Evolutionary conservation across 2,329 filamentous ascomycete species (phyloP).

Genomic region (Xylariomycetidae sp.): DNA sequence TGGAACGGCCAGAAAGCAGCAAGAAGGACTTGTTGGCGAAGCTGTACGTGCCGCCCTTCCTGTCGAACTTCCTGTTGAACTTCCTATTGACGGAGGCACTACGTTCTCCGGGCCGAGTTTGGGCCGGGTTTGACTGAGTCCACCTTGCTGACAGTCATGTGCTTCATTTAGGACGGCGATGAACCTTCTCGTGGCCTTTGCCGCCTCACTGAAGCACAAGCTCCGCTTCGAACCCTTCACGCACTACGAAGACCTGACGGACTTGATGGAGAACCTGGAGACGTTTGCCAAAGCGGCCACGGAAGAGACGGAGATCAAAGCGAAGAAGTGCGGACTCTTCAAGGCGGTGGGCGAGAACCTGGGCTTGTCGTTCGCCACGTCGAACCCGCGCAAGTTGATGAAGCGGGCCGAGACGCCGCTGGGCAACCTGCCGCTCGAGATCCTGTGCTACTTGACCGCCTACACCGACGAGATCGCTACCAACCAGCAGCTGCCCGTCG

Average conservation of each 20-base stretch:
- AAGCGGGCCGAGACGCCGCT: constrained; percentile 68
- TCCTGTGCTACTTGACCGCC: constrained; percentile 64
- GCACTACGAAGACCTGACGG: constrained; percentile 66
- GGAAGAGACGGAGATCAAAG: constrained; percentile 31
- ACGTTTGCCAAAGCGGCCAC: constrained; percentile 62
- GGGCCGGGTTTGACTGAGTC: no score
- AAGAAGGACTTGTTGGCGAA: constrained; percentile 68
- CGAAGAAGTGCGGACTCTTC: constrained; percentile 43
- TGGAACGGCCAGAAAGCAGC: constrained; percentile 50
- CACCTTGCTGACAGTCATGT: constrained; percentile 9
- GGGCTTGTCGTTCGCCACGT: constrained; percentile 68
- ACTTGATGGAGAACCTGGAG: constrained; percentile 64
- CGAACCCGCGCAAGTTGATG: constrained; percentile 71
- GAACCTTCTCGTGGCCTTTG: constrained; percentile 72
- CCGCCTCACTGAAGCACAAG: constrained; percentile 73
- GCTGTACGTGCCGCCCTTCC: constrained; percentile 28
- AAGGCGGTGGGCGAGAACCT: constrained; percentile 67
- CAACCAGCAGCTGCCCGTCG: constrained; percentile 48
- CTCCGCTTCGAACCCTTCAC: constrained; percentile 79
- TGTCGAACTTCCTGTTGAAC: no score
- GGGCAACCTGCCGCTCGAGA: constrained; percentile 79
- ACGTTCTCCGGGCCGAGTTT: no score
- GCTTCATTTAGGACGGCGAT: constrained; percentile 49
- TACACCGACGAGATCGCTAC: constrained; percentile 58
- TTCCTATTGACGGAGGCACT: no score